Evolutionary conservation across 768 basidiomycete species (phyloP).

Genomic region (Grammothele lineata): DNA sequence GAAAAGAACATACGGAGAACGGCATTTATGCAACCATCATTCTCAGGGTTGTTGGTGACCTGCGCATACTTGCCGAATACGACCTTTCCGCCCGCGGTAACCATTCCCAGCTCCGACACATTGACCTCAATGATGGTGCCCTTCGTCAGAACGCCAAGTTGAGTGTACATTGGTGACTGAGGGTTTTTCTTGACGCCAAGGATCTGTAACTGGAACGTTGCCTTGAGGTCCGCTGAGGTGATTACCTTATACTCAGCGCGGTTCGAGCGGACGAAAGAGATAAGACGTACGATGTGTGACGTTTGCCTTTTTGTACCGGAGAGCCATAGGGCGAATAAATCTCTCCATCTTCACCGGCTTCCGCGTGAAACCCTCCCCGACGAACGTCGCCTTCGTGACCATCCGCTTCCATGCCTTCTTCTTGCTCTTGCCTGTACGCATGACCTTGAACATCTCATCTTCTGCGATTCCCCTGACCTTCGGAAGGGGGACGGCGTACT

Average conservation of each 20-base stretch:
- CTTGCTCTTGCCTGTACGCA: slow-evolving; percentile 96
- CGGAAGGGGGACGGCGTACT: slow-evolving; percentile 94
- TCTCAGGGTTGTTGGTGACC: slow-evolving; percentile 92
- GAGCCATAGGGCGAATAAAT: slow-evolving; percentile 95
- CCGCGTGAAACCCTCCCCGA: slow-evolving; percentile 95
- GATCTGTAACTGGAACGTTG: slow-evolving; percentile 98
- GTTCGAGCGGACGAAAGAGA: neutral
- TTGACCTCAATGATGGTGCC: slow-evolving; percentile 99
- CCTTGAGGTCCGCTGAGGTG: slow-evolving; percentile 88
- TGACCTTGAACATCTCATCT: slow-evolving; percentile 99
- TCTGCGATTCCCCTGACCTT: slow-evolving; percentile 98
- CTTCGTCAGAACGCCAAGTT: slow-evolving; percentile 95
- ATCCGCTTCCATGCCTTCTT: slow-evolving; percentile 98
- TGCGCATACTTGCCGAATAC: slow-evolving; percentile 93
- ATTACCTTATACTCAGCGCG: neutral
- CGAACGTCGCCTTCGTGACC: slow-evolving; percentile 99
- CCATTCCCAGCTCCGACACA: slow-evolving; percentile 96
- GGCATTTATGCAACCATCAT: slow-evolving; percentile 95
- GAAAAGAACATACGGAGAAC: slow-evolving; percentile 63
- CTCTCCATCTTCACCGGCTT: slow-evolving; percentile 99
- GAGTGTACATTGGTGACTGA: slow-evolving; percentile 96
- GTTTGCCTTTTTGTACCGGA: slow-evolving; percentile 97
- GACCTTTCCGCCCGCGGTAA: slow-evolving; percentile 94
- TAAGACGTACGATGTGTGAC: slow-evolving; percentile 89
- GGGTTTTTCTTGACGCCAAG: slow-evolving; percentile 99